phyloP scores from a whole-genome alignment of 2,329 filamentous ascomycete genomes.

The Diaporthe sp. region DNA sequence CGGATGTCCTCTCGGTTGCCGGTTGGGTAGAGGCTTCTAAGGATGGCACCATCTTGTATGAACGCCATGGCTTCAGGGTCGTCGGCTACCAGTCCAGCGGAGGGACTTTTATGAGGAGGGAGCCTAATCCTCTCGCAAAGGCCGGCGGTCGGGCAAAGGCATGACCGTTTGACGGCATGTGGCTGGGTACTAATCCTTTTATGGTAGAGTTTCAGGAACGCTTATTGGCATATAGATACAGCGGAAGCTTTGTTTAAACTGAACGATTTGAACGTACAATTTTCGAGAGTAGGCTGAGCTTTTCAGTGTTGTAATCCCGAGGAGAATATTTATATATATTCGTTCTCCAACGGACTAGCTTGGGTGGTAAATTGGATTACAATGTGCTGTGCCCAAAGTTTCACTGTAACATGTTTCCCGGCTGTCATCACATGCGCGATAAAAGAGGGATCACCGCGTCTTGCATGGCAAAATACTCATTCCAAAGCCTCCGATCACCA shows the following conservation, averaged over 20 bases:
- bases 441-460: too few species aligned
- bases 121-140: background rate
- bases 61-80: conserved; percentile 10
- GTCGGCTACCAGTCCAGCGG: background rate
- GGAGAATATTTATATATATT: background rate
- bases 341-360: background rate
- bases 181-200: fast-evolving
- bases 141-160: background rate
- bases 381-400: too few species aligned
- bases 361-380: too few species aligned
- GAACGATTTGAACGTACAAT: background rate
- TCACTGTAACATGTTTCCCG: background rate
- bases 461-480: too few species aligned
- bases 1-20: conserved; percentile 53
- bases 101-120: conserved; percentile 14
- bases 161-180: background rate
- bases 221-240: background rate
- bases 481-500: background rate
- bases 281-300: background rate
- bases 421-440: background rate
- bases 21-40: conserved; percentile 55
- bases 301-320: background rate
- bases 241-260: background rate
- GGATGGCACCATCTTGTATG: conserved; percentile 48
- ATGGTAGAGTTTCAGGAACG: background rate